phyloP scores from a whole-genome alignment of 805 yeast genomes.

The Diddensiella transvaalensis region DNA sequence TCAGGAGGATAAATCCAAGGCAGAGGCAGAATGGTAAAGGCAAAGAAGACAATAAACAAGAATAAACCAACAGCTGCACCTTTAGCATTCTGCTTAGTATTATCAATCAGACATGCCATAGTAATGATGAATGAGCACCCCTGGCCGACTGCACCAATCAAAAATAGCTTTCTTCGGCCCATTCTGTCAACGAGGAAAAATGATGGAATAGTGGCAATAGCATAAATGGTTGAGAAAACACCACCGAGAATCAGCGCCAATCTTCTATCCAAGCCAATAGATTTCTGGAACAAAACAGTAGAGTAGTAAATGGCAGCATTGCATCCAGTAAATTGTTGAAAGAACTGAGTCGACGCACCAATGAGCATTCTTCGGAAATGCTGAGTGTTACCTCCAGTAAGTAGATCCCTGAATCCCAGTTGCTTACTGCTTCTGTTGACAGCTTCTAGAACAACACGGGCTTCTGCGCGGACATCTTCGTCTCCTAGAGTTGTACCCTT shows the following conservation, averaged over 20 bases:
- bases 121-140: constrained; percentile 33
- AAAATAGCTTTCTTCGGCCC: constrained; percentile 63
- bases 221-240: constrained; percentile 24
- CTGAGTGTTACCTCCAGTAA: constrained; percentile 54
- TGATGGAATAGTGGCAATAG: constrained; percentile 26
- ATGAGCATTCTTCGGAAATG: constrained; percentile 57
- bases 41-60: constrained; percentile 25
- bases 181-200: constrained; percentile 38
- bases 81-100: constrained; percentile 18
- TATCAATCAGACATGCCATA: constrained; percentile 22
- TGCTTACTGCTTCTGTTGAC: constrained; percentile 17
- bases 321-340: constrained; percentile 34
- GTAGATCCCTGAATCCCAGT: constrained; percentile 20
- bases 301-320: constrained; percentile 27
- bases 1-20: constrained; percentile 29
- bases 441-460: constrained; percentile 20
- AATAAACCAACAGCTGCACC: constrained; percentile 27
- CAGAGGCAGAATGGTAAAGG: constrained; percentile 24
- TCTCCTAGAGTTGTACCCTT: constrained; percentile 15
- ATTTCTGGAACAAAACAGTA: constrained; percentile 23
- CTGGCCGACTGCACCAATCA: constrained; percentile 50
- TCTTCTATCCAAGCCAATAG: constrained; percentile 16
- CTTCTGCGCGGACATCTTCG: constrained; percentile 17
- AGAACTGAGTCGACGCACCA: constrained; percentile 59
- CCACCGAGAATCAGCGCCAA: constrained; percentile 25